Base-by-base conservation (phyloP, 352 stramenopile genomes). In the Pilasporangium apinafurcum region DNA sequence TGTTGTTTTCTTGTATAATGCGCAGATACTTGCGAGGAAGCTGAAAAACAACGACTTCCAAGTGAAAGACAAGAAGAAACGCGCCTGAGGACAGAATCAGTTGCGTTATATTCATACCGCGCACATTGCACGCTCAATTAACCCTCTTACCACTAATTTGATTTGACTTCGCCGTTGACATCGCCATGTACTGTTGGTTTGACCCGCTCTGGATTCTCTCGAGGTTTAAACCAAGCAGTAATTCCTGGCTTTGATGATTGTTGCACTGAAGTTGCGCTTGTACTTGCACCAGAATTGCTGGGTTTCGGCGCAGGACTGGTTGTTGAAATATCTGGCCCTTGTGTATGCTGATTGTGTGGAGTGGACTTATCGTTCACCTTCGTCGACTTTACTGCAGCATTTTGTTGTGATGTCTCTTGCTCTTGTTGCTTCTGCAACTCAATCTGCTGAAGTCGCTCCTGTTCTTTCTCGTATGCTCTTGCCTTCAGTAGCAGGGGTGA, bases 401-500 rank as follows among this genome's bases (percentile, higher is more conserved):
- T 26, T 49, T 44, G 9, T 24, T 14, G 21, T 12, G 1, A 17
- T 8, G 3, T n/a, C 45, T 56, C 30, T 27, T 57, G 48, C 30
- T 65, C 39, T 38, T 58, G 30, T 16, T 51, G 40, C 34, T 57
- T 31, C 32, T 65, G 62, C 30, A 35, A 32, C 42, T 66, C 39
- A 24, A 30, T 33, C 25, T 50, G 52, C 25, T 50, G 42, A 35
- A 43, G 40, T 37, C 58, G 55, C 33, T 59, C 22, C n/a, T 53
- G 57, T 25, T 71, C 59, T 17, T 68, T 58, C 36, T 80, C 58
- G 34, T 65, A 67, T 34, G 77, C 69, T 16, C 65, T 45, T 16
- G 64, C 66, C 34, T 68, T 72, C 8, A 53, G 57, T 59, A 83
- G 66, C 31, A 79, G 27, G 26, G 52, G 59, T 8, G 66, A 80